Conservation (phyloP, 2,329 filamentous ascomycete genomes). For the Juglanconis oblonga region DNA sequence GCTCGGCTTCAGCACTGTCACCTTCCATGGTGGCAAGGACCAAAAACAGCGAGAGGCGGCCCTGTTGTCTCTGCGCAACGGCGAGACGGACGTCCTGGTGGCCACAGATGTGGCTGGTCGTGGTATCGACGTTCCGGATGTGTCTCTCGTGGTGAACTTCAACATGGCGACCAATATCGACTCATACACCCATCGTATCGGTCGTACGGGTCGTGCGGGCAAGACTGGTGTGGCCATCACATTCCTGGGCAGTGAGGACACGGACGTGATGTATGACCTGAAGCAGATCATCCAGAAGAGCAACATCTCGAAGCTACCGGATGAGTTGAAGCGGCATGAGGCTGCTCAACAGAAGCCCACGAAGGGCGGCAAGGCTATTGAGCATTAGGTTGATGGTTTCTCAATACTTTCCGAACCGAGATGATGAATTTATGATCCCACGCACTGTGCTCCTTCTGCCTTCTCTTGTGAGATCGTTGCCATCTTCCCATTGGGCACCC, state of each 20-base stretch:
- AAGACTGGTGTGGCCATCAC: slow-evolving; percentile 97
- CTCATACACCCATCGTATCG: slow-evolving; percentile 93
- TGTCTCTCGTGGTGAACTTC: slow-evolving; percentile 94
- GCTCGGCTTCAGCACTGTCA: slow-evolving; percentile 88
- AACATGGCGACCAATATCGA: slow-evolving; percentile 96
- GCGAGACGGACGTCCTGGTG: slow-evolving; percentile 81
- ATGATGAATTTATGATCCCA: neutral
- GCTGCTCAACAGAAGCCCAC: slow-evolving; percentile 80
- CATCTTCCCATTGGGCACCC: neutral
- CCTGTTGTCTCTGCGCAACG: slow-evolving; percentile 77
- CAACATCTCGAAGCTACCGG: slow-evolving; percentile 80
- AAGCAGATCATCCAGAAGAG: slow-evolving; percentile 96
- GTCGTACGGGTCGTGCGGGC: slow-evolving; percentile 93
- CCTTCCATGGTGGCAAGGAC: slow-evolving; percentile 91
- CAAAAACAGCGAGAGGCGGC: slow-evolving; percentile 97
- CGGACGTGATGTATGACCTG: slow-evolving; percentile 88
- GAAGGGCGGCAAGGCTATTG: slow-evolving; percentile 31
- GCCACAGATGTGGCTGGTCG: slow-evolving; percentile 93
- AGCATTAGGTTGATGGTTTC: neutral
- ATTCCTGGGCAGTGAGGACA: slow-evolving; percentile 87
- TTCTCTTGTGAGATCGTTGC: neutral
- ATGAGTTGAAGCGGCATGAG: slow-evolving; percentile 86
- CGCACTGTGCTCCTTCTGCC: neutral
- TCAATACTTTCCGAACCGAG: neutral
- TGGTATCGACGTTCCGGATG: slow-evolving; percentile 96